Evolutionary conservation across 1,284 basidiomycete species (phyloP).

Genomic region (Naganishia sp.): DNA sequence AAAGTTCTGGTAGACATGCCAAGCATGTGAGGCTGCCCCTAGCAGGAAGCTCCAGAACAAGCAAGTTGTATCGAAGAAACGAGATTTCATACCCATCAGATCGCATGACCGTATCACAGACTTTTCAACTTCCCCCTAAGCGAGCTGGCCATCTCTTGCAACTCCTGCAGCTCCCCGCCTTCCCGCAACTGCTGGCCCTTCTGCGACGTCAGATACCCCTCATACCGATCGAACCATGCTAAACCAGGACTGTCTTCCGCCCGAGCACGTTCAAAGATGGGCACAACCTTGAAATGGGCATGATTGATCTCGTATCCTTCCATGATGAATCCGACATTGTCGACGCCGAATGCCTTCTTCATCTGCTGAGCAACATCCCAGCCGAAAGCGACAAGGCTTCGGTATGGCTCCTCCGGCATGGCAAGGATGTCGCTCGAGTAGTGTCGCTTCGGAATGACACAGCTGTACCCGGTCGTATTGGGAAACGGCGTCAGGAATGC

Average conservation of each 20-base stretch:
- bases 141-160: not conserved
- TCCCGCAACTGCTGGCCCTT: constrained; percentile 5
- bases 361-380: constrained; percentile 14
- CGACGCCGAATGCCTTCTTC: constrained; percentile 12
- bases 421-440: constrained; percentile 22
- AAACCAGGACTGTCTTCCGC: not conserved
- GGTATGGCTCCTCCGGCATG: constrained; percentile 23
- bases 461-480: constrained; percentile 19
- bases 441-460: constrained; percentile 25
- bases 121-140: not conserved
- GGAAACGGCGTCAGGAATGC: constrained; percentile 31
- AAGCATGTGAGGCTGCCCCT: not conserved
- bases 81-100: not conserved
- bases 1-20: constrained; percentile 74
- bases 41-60: not conserved
- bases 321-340: constrained; percentile 16
- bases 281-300: constrained; percentile 28
- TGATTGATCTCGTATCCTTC: constrained; percentile 30
- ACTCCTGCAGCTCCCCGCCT: not conserved
- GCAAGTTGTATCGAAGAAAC: not conserved
- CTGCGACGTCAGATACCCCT: constrained; percentile 19
- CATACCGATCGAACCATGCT: constrained; percentile 19
- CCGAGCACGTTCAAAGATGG: not conserved
- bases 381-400: not conserved
- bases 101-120: not conserved